These are phyloP conservation scores for Musa itinerans DNA, from an alignment of 176 grass and related monocot genomes.

Conservation along the genomic window DNA sequence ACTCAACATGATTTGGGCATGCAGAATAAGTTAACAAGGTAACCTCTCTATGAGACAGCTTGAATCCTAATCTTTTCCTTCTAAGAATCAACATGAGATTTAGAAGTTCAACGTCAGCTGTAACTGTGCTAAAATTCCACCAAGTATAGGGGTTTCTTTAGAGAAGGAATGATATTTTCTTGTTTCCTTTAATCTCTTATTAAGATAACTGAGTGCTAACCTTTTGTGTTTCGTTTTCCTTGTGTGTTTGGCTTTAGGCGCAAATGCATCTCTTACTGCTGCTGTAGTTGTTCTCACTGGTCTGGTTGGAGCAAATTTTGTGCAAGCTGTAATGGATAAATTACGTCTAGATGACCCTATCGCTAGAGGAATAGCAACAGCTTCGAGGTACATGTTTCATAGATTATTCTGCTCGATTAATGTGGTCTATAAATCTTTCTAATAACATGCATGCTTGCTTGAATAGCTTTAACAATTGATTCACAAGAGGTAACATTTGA, in stretches of 20 bases:
- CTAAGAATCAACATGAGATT: neutral
- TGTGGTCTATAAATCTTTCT: neutral
- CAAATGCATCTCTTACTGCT: constrained; percentile 74
- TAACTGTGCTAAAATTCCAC: neutral
- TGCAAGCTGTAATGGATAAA: constrained; percentile 74
- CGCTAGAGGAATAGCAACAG: constrained; percentile 80
- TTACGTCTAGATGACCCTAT: constrained; percentile 82
- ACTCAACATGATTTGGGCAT: neutral
- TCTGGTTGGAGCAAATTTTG: constrained; percentile 88
- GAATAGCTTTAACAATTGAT: too few species aligned
- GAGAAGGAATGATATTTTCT: neutral
- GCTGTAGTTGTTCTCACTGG: constrained; percentile 86
- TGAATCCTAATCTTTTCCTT: neutral
- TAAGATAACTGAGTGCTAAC: neutral
- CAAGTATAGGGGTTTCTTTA: neutral
- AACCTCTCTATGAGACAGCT: neutral
- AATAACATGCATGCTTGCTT: neutral
- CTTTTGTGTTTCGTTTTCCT: neutral
- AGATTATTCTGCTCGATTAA: neutral
- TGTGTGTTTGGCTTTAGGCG: constrained; percentile 31
- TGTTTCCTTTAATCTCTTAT: neutral
- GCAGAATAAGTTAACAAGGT: neutral
- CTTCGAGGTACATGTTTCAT: constrained; percentile 56
- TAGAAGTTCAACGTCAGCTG: too few species aligned
- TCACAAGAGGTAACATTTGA: too few species aligned